phyloP scores from a whole-genome alignment of 441 rosid species.

The Dalechampia spathulata region DNA sequence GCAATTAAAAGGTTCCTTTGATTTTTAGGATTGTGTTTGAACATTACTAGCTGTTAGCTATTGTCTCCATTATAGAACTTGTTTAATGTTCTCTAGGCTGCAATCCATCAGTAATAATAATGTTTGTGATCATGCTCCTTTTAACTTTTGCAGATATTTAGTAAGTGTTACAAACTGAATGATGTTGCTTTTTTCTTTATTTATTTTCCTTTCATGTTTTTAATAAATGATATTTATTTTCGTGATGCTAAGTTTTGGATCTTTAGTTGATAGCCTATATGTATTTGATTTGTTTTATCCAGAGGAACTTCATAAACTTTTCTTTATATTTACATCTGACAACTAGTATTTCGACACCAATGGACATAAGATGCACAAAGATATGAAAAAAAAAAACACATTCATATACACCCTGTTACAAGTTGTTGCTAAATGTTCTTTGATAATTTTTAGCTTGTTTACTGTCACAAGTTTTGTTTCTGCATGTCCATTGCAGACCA shows the following conservation, averaged over 20 bases:
- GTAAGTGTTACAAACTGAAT: too few species aligned
- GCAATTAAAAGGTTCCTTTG: background rate
- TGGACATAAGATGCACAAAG: background rate
- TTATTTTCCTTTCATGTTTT: too few species aligned
- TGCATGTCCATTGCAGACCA: conserved; percentile 45
- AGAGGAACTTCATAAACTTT: background rate
- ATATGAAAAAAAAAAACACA: too few species aligned
- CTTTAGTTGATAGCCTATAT: background rate
- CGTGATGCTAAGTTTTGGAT: background rate
- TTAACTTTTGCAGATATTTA: too few species aligned
- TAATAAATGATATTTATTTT: background rate
- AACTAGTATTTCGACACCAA: background rate
- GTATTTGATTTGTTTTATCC: background rate
- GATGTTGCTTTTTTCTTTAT: too few species aligned
- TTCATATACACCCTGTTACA: background rate
- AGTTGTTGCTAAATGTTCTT: background rate
- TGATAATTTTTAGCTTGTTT: background rate
- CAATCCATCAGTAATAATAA: too few species aligned
- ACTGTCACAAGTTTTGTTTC: background rate
- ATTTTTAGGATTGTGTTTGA: too few species aligned
- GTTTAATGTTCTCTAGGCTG: too few species aligned
- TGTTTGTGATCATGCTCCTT: too few species aligned
- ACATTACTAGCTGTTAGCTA: background rate
- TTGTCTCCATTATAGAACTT: too few species aligned
- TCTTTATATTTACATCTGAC: background rate